These are phyloP conservation scores for Lactarius vividus DNA, from an alignment of 768 basidiomycete genomes.

Conservation along the genomic window DNA sequence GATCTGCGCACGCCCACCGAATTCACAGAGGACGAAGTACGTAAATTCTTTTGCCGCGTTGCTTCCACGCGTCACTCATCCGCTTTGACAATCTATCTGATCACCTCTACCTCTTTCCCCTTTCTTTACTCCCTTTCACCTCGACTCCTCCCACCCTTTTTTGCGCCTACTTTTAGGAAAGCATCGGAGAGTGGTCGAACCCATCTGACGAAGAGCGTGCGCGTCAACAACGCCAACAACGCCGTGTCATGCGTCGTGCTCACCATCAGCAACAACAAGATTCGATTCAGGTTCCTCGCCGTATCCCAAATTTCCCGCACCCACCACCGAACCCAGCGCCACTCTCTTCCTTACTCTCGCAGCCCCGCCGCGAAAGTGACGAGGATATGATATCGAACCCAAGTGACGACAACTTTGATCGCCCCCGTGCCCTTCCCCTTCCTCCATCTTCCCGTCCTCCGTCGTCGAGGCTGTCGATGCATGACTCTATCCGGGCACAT, in stretches of 20 bases:
- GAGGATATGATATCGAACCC: conserved; percentile 85
- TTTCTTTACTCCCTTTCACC: conserved; percentile 14
- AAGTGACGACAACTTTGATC: conserved; percentile 61
- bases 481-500: conserved; percentile 63
- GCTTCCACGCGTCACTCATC: conserved; percentile 20
- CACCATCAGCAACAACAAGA: conserved; percentile 38
- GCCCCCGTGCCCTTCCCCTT: conserved; percentile 10
- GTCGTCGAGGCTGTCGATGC: conserved; percentile 58
- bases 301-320: conserved; percentile 75
- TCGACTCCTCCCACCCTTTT: conserved; percentile 18
- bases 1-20: conserved; percentile 51
- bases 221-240: conserved; percentile 60
- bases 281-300: conserved; percentile 57
- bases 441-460: conserved; percentile 32
- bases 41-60: conserved; percentile 29
- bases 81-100: conserved; percentile 8
- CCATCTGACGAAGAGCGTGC: conserved; percentile 88
- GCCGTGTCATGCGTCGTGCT: conserved; percentile 54
- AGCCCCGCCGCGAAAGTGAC: conserved; percentile 35
- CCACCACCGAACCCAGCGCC: conserved; percentile 56
- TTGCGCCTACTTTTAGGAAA: conserved; percentile 43
- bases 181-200: conserved; percentile 87
- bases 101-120: conserved; percentile 7
- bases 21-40: conserved; percentile 68
- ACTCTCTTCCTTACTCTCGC: conserved; percentile 36